Evolutionary conservation across 2,329 filamentous ascomycete species (phyloP).

Genomic region (Penicillium occitanis): DNA sequence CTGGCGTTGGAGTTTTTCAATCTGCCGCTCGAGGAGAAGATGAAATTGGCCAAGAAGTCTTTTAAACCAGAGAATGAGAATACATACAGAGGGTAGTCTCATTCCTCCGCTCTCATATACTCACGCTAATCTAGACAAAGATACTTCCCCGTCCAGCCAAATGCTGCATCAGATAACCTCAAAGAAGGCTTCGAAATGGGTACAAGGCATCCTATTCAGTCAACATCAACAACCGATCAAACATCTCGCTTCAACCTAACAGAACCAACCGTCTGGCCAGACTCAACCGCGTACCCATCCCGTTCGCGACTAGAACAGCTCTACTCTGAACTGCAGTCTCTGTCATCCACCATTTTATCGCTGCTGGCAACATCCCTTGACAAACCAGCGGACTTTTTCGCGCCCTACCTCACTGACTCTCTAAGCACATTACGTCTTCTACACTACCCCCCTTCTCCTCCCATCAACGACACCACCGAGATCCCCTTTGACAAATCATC

Average conservation of each 20-base stretch:
- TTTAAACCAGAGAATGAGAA: constrained; percentile 44
- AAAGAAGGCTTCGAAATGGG: constrained; percentile 53
- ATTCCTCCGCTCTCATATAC: too few species aligned
- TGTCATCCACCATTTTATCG: constrained; percentile 41
- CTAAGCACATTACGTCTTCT: constrained; percentile 48
- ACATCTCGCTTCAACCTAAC: constrained; percentile 38
- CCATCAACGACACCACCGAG: background rate
- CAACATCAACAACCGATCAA: constrained; percentile 14
- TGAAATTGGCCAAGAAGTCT: constrained; percentile 45
- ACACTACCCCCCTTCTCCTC: constrained; percentile 41
- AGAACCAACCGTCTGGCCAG: constrained; percentile 46
- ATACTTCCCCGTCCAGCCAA: constrained; percentile 48
- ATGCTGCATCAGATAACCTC: constrained; percentile 41
- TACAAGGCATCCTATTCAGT: constrained; percentile 25
- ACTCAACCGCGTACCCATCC: constrained; percentile 26
- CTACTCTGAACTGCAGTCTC: constrained; percentile 41
- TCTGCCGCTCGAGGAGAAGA: constrained; percentile 39
- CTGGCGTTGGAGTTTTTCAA: constrained; percentile 44
- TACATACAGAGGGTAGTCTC: constrained; percentile 43
- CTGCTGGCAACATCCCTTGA: constrained; percentile 42
- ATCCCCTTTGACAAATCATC: background rate
- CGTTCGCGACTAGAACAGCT: constrained; percentile 36
- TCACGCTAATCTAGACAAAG: constrained; percentile 26
- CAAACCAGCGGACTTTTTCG: constrained; percentile 44
- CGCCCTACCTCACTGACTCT: constrained; percentile 42